Conservation (phyloP, 176 grass and related monocot genomes). For the Aegilops sharonensis region DNA sequence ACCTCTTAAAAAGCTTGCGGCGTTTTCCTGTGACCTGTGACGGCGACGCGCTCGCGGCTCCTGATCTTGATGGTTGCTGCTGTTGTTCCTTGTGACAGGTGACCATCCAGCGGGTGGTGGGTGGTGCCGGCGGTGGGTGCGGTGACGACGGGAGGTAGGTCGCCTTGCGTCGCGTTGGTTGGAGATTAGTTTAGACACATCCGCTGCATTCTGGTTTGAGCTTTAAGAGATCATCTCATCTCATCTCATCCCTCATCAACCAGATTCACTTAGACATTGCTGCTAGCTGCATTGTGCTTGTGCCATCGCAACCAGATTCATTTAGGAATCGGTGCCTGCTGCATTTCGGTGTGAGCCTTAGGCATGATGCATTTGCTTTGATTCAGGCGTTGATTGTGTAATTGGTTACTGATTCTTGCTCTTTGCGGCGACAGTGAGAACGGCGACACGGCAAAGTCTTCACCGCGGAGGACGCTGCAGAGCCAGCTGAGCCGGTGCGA, state of each 20-base stretch:
- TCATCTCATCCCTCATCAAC: constrained; percentile 9
- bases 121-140: constrained; percentile 62
- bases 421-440: constrained; percentile 38
- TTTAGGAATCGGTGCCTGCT: background rate
- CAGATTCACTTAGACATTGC: constrained; percentile 34
- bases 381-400: background rate
- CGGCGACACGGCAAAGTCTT: constrained; percentile 31
- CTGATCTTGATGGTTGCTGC: constrained; percentile 37
- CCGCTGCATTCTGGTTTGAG: constrained; percentile 21
- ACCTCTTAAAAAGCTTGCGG: constrained; percentile 35
- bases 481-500: constrained; percentile 70
- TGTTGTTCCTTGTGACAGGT: constrained; percentile 72
- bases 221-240: constrained; percentile 44
- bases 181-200: constrained; percentile 49
- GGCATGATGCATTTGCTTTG: constrained; percentile 25
- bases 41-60: constrained; percentile 46
- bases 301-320: background rate
- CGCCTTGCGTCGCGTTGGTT: constrained; percentile 21
- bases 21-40: constrained; percentile 52
- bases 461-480: constrained; percentile 48
- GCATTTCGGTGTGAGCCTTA: constrained; percentile 21
- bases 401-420: constrained; percentile 37
- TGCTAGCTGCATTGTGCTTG: constrained; percentile 8
- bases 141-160: constrained; percentile 69
- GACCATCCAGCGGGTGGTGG: constrained; percentile 85